A percentile compares a stretch with the other conserved stretches of the same genome.
Evolutionary conservation across 176 grass and related monocot genomes (phyloP).

Genomic region (Triticum monococcum): DNA sequence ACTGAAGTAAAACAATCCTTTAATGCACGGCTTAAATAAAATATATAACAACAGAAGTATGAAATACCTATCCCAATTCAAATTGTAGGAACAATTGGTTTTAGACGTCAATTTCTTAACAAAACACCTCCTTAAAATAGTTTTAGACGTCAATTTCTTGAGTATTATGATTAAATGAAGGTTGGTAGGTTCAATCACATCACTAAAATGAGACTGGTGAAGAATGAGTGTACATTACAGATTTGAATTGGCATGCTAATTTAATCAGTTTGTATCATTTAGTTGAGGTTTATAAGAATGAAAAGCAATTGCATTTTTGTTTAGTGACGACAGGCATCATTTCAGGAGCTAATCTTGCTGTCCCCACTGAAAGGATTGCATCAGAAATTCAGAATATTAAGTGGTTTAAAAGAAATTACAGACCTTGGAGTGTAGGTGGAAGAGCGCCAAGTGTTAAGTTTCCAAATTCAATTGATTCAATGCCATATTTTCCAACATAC

Average conservation of each 20-base stretch:
- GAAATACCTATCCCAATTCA: neutral
- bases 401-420: conserved; percentile 18
- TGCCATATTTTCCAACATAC: conserved; percentile 79
- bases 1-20: neutral
- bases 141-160: neutral
- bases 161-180: neutral
- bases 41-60: neutral
- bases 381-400: neutral
- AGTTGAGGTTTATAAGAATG: neutral
- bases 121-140: neutral
- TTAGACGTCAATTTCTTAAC: neutral
- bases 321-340: neutral
- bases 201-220: neutral
- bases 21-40: neutral
- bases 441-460: conserved; percentile 69
- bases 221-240: neutral
- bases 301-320: neutral
- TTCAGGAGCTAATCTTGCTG: neutral
- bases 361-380: conserved; percentile 3
- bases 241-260: neutral
- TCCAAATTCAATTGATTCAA: conserved; percentile 83
- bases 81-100: neutral
- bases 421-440: conserved; percentile 84
- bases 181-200: neutral
- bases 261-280: neutral